Percentiles rank a stretch among this genome's conserved stretches.
phyloP scores from a whole-genome alignment of 805 yeast species.

The Nakazawaea peltata region DNA sequence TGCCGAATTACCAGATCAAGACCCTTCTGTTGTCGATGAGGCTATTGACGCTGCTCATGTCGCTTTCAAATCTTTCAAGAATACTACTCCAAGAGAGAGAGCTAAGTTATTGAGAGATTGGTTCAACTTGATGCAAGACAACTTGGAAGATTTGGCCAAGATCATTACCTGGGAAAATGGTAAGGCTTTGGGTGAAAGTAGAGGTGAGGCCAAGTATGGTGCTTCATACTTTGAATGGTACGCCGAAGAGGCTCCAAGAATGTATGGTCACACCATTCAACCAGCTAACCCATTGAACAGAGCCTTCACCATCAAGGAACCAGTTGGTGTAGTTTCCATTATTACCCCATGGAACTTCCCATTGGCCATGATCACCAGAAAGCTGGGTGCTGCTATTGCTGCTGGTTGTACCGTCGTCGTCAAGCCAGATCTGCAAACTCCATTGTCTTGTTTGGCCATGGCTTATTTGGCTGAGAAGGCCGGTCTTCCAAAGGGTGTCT shows the following conservation, averaged over 20 bases:
- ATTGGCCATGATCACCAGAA: slow-evolving; percentile 67
- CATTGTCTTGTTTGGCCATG: slow-evolving; percentile 62
- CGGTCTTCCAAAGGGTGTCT: slow-evolving; percentile 63
- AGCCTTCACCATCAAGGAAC: slow-evolving; percentile 57
- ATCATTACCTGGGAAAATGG: slow-evolving; percentile 68
- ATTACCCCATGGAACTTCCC: slow-evolving; percentile 87
- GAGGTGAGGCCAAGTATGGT: slow-evolving; percentile 59
- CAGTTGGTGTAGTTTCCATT: slow-evolving; percentile 74
- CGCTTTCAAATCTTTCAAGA: slow-evolving; percentile 46
- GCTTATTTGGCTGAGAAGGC: slow-evolving; percentile 55
- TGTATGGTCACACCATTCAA: slow-evolving; percentile 54
- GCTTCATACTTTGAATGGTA: slow-evolving; percentile 87
- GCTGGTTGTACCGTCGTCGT: slow-evolving; percentile 74
- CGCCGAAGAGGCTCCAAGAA: slow-evolving; percentile 71
- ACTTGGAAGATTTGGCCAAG: slow-evolving; percentile 58
- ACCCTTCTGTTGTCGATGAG: slow-evolving; percentile 35
- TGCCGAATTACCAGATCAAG: slow-evolving; percentile 47
- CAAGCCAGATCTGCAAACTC: slow-evolving; percentile 75
- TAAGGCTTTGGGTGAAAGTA: slow-evolving; percentile 60
- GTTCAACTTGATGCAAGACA: slow-evolving; percentile 44
- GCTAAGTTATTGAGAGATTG: slow-evolving; percentile 43
- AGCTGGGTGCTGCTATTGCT: slow-evolving; percentile 70
- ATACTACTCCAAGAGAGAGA: slow-evolving; percentile 52
- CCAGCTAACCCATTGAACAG: slow-evolving; percentile 41
- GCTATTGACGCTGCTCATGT: slow-evolving; percentile 50